Evolutionary conservation across 1,139 yeast species (phyloP), one percentile per base, ranked within the genome.

Genomic region (Lodderomyces elongisporus): DNA sequence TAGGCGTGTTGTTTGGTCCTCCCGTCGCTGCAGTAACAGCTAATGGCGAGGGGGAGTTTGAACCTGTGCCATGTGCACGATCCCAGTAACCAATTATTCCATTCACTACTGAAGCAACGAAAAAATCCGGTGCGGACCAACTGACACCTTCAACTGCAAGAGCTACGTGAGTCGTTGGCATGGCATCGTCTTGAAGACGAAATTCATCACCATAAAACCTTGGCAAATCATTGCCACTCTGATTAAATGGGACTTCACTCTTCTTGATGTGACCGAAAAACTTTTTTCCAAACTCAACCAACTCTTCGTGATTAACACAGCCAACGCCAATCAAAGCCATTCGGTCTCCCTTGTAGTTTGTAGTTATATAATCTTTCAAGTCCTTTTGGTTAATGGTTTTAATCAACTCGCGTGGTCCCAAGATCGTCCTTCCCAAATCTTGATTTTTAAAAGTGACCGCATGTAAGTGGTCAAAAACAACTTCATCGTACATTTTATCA

Each of bases 31-130:
- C 80, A 20, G 80, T 79, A 14, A 80, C 72, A 2, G 94, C 87
- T 40, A 91, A 72, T 5, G 91, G 85, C 0, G 88, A 78, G 1
- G 88, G 85, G 1, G 85, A 73, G 45, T 78, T 76, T 5, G 80
- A 70, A 7, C 85, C 85, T 15, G 77, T 62, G 25, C 96, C 96
- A 41, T 83, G 65, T 7, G 96, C 81, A 53, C 98, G 79, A 59
- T 91, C 98, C 97, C 97, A 91, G 51, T 89, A 85, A 28, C 98
- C 98, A 31, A 91, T 82, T 41, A 91, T 84, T 12, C 97, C 96
- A 62, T 91, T 96, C 4, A 96, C 94, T 1, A 91, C 95, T 15
- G 94, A 72, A 2, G 96, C 96, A 18, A 94, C 84, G 66, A 88
- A 89, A 62, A 89, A 91, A 57, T 91, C 97, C 6, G 94, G 89